Percentiles rank a stretch among this genome's conserved stretches.
phyloP scores from a whole-genome alignment of 257 asterid species.

The Verbascum thapsus region DNA sequence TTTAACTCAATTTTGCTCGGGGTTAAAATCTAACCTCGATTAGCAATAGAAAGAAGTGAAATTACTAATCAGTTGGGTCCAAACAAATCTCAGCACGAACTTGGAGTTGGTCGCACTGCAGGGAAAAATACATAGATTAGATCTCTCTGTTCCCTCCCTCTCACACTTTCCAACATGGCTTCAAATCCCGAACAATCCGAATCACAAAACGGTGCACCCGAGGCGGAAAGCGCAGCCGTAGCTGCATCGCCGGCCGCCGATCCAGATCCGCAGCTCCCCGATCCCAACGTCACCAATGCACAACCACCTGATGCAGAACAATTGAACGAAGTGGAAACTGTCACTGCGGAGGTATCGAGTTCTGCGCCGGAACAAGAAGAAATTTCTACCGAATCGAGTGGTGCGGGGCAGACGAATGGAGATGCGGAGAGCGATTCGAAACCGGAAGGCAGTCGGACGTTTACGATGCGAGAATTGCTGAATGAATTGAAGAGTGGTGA shows the following conservation, averaged over 20 bases:
- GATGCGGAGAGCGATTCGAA: conserved; percentile 41
- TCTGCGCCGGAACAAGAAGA: conserved; percentile 39
- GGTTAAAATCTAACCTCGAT: no score
- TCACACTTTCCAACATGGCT: conserved; percentile 51
- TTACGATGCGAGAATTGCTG: conserved; percentile 94
- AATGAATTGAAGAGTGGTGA: conserved; percentile 85
- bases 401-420: conserved; percentile 34
- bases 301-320: conserved; percentile 41
- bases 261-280: conserved; percentile 56
- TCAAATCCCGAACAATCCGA: conserved; percentile 47
- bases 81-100: no score
- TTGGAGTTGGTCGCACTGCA: no score
- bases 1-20: no score
- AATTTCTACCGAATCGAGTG: conserved; percentile 39
- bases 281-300: conserved; percentile 39
- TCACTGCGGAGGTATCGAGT: conserved; percentile 41
- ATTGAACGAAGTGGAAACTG: conserved; percentile 39
- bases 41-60: no score
- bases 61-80: no score
- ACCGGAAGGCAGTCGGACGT: conserved; percentile 76
- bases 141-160: no score
- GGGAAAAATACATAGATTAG: no score
- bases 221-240: conserved; percentile 33
- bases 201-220: conserved; percentile 43
- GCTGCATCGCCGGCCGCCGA: conserved; percentile 41